A percentile compares a stretch with the other conserved stretches of the same genome.
These are phyloP conservation scores for Xylaria nigripes DNA, from an alignment of 495 filamentous ascomycete genomes.

Conservation along the genomic window DNA sequence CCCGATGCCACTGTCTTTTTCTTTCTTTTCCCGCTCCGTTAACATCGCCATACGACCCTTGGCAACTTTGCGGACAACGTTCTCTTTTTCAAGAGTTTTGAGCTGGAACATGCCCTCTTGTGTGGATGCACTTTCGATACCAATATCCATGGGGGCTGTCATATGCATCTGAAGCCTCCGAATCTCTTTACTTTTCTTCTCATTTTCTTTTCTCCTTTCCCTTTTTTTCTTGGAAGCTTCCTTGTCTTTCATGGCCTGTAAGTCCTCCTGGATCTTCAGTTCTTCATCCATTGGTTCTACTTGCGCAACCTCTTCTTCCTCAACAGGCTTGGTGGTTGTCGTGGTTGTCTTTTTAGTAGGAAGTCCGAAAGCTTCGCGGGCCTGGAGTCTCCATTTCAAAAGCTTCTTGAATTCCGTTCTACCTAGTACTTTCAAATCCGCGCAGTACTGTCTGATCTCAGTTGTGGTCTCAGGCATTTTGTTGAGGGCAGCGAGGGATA, in stretches of 20 bases:
- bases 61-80: conserved; percentile 58
- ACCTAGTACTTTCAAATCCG: conserved; percentile 83
- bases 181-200: conserved; percentile 83
- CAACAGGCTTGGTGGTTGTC: conserved; percentile 29
- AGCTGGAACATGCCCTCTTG: conserved; percentile 76
- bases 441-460: conserved; percentile 78
- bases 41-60: conserved; percentile 68
- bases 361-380: conserved; percentile 87
- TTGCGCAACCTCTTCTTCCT: conserved; percentile 64
- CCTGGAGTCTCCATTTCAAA: conserved; percentile 85
- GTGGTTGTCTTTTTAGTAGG: conserved; percentile 59
- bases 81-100: conserved; percentile 66
- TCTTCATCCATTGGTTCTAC: conserved; percentile 91
- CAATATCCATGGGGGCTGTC: conserved; percentile 91
- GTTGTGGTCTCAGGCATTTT: conserved; percentile 88
- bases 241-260: conserved; percentile 71
- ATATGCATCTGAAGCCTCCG: conserved; percentile 93
- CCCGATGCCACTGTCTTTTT: conserved; percentile 52
- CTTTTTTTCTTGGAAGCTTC: conserved; percentile 67
- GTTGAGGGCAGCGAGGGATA: conserved; percentile 77
- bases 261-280: conserved; percentile 75
- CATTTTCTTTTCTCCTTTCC: conserved; percentile 74
- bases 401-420: conserved; percentile 90
- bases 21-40: conserved; percentile 46
- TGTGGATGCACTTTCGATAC: conserved; percentile 74